Conservation (phyloP, 352 stramenopile species). For the Stephanocyclus meneghinianus region DNA sequence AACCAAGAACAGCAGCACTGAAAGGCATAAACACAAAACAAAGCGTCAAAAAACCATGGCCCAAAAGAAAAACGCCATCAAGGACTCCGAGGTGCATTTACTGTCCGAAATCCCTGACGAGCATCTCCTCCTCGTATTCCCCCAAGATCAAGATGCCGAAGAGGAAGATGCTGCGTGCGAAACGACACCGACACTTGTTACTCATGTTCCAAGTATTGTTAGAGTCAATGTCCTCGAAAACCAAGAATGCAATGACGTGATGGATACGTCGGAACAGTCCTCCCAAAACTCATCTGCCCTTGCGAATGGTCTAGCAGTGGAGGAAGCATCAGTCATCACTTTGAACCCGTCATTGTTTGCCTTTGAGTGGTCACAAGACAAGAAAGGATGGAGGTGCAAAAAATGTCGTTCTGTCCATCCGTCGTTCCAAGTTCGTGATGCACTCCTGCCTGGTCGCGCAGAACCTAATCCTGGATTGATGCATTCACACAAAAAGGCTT, state of each 20-base stretch:
- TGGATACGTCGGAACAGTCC: conserved; percentile 4
- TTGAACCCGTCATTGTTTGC: background rate
- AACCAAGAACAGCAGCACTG: background rate
- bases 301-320: background rate
- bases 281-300: background rate
- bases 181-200: background rate
- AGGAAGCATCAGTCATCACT: conserved; percentile 6
- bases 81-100: background rate
- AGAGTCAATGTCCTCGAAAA: conserved; percentile 1
- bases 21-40: background rate
- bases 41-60: background rate
- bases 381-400: conserved; percentile 16
- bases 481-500: conserved; percentile 6
- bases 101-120: background rate
- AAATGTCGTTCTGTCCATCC: conserved; percentile 12
- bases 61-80: background rate
- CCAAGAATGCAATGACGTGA: background rate
- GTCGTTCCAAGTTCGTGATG: conserved; percentile 8
- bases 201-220: conserved; percentile 9
- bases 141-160: background rate
- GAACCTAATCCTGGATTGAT: conserved; percentile 10
- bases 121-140: background rate
- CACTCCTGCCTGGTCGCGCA: background rate
- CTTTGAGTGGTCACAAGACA: background rate
- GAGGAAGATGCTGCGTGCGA: background rate